Conservation (phyloP, 164 flowering plant genomes). For the Berberis thunbergii region DNA sequence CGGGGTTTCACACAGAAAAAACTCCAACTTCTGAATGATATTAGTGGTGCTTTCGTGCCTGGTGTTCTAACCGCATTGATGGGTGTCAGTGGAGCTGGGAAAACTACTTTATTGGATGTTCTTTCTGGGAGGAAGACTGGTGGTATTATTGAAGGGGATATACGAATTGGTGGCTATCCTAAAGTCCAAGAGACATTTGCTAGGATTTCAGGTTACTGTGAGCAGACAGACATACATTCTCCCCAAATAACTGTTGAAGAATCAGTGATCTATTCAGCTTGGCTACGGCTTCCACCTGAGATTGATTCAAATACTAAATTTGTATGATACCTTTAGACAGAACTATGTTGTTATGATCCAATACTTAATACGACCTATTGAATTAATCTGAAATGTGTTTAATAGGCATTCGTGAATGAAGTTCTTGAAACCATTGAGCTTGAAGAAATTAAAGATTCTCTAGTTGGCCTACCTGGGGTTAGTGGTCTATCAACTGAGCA, state of each 20-base stretch:
- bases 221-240: constrained; percentile 74
- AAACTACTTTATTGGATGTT: constrained; percentile 80
- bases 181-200: constrained; percentile 79
- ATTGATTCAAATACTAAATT: constrained; percentile 43
- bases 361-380: background rate
- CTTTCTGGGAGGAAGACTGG: constrained; percentile 77
- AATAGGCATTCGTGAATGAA: constrained; percentile 63
- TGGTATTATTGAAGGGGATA: constrained; percentile 66
- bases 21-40: constrained; percentile 54
- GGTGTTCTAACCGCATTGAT: constrained; percentile 78
- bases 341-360: background rate
- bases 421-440: constrained; percentile 75
- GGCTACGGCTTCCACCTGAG: constrained; percentile 51
- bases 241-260: constrained; percentile 73
- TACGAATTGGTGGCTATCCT: constrained; percentile 60
- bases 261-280: constrained; percentile 66
- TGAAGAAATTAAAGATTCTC: constrained; percentile 46
- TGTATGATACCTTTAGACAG: constrained; percentile 23
- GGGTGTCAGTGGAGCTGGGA: constrained; percentile 91
- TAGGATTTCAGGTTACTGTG: constrained; percentile 79
- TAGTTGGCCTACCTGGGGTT: constrained; percentile 68
- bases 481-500: constrained; percentile 80
- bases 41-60: constrained; percentile 65
- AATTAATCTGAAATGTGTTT: constrained; percentile 3
- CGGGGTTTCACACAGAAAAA: constrained; percentile 45